These are phyloP conservation scores for Waltergamsia citrina DNA, from an alignment of 2,329 filamentous ascomycete species.

Conservation along the genomic window DNA sequence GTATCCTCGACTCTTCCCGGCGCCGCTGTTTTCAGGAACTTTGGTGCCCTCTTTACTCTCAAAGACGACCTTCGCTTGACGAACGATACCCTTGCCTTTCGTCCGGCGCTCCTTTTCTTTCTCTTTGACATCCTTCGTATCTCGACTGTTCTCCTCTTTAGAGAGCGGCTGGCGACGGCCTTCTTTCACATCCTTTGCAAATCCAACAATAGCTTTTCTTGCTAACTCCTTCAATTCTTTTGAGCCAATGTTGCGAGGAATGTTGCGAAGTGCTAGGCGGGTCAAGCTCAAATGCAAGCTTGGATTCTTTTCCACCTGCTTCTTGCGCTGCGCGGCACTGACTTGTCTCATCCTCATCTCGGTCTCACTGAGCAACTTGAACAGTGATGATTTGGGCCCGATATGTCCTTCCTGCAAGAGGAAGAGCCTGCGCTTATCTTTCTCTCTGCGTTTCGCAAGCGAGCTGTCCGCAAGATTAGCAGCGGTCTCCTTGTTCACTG, in stretches of 20 bases:
- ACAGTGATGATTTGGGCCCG: slow-evolving; percentile 65
- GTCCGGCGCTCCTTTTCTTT: slow-evolving; percentile 71
- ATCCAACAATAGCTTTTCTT: slow-evolving; percentile 85
- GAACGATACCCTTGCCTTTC: slow-evolving; percentile 79
- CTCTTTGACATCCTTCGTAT: slow-evolving; percentile 69
- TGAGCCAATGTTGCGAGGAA: slow-evolving; percentile 72
- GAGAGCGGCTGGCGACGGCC: slow-evolving; percentile 69
- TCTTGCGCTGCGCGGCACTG: slow-evolving; percentile 78
- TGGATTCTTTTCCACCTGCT: slow-evolving; percentile 84
- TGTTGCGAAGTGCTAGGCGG: slow-evolving; percentile 82
- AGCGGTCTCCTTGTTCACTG: slow-evolving; percentile 78
- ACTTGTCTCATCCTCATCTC: slow-evolving; percentile 85
- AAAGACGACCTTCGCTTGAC: slow-evolving; percentile 90
- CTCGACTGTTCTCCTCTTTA: slow-evolving; percentile 79
- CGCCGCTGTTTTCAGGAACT: slow-evolving; percentile 65
- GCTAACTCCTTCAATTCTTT: slow-evolving; percentile 90
- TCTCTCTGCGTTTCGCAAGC: slow-evolving; percentile 54
- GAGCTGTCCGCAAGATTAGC: slow-evolving; percentile 63
- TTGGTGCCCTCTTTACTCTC: slow-evolving; percentile 82
- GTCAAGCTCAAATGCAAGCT: slow-evolving; percentile 82
- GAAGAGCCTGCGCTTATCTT: slow-evolving; percentile 85
- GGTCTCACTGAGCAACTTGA: slow-evolving; percentile 62
- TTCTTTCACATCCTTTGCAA: slow-evolving; percentile 79
- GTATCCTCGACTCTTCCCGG: slow-evolving; percentile 81
- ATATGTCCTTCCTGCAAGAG: slow-evolving; percentile 83